A percentile compares a stretch with the other conserved stretches of the same genome.
Conservation (phyloP, 768 basidiomycete genomes). For the Lanmaoa pseudosensibilis region DNA sequence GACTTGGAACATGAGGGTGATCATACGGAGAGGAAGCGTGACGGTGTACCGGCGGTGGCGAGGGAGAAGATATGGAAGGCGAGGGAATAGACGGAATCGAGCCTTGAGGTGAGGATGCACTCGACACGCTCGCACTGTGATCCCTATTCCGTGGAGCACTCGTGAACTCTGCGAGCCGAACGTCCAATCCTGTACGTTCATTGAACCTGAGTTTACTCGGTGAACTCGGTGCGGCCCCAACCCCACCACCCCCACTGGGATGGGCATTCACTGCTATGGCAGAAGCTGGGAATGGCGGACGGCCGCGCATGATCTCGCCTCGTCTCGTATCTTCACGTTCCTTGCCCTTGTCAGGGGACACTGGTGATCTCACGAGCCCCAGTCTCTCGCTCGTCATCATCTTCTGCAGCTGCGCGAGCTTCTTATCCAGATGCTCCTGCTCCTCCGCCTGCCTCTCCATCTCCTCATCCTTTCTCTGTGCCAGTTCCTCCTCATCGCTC, state of each 20-base stretch:
- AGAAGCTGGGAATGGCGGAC: slow-evolving; percentile 29
- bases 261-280: slow-evolving; percentile 1
- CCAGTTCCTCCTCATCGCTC: slow-evolving; percentile 58
- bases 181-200: slow-evolving; percentile 29
- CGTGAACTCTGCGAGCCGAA: slow-evolving; percentile 37
- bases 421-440: slow-evolving; percentile 63
- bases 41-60: slow-evolving; percentile 33
- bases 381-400: slow-evolving; percentile 75
- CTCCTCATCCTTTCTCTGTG: slow-evolving; percentile 63
- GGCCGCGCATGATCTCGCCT: slow-evolving; percentile 44
- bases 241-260: not conserved
- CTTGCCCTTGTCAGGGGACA: slow-evolving; percentile 40
- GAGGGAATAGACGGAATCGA: slow-evolving; percentile 85
- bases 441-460: slow-evolving; percentile 66
- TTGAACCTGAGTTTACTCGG: slow-evolving; percentile 31
- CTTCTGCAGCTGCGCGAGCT: slow-evolving; percentile 64
- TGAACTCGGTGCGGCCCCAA: slow-evolving; percentile 20
- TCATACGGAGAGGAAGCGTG: slow-evolving; percentile 26
- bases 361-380: slow-evolving; percentile 55
- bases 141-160: slow-evolving; percentile 44
- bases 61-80: slow-evolving; percentile 57
- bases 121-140: slow-evolving; percentile 72
- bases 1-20: not conserved
- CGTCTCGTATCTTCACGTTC: slow-evolving; percentile 16
- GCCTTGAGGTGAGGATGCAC: slow-evolving; percentile 69